These are phyloP conservation scores for Colletotrichum australisinense DNA, from an alignment of 2,329 filamentous ascomycete species.

Conservation along the genomic window DNA sequence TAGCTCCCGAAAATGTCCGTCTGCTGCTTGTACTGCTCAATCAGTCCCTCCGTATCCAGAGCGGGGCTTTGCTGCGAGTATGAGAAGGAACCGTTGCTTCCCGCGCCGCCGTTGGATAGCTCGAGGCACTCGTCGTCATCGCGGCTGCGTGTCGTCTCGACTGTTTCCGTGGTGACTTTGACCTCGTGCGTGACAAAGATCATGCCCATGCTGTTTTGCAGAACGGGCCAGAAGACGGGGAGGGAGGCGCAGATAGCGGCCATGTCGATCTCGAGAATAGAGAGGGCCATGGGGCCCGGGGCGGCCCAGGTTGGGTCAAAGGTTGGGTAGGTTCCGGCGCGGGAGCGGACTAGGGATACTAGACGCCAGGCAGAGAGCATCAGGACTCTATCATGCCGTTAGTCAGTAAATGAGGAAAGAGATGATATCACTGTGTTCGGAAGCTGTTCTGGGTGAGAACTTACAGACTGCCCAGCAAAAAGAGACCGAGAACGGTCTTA, in stretches of 20 bases:
- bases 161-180: slow-evolving; percentile 32
- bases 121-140: slow-evolving; percentile 25
- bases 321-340: slow-evolving; percentile 47
- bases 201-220: slow-evolving; percentile 41
- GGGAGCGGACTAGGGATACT: slow-evolving; percentile 41
- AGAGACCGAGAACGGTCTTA: slow-evolving; percentile 43
- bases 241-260: slow-evolving; percentile 32
- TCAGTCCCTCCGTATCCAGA: background rate
- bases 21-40: background rate
- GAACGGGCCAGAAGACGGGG: slow-evolving; percentile 36
- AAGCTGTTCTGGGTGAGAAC: slow-evolving; percentile 22
- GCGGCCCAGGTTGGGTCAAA: slow-evolving; percentile 50
- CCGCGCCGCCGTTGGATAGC: background rate
- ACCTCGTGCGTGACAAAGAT: slow-evolving; percentile 52
- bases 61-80: slow-evolving; percentile 4
- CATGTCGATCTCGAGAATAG: slow-evolving; percentile 46
- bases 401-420: background rate
- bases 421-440: background rate
- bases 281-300: slow-evolving; percentile 45
- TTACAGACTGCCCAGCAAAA: slow-evolving; percentile 46
- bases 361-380: slow-evolving; percentile 45
- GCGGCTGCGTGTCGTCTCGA: background rate
- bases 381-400: background rate
- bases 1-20: background rate
- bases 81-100: background rate